Base-by-base conservation (phyloP, 2,329 filamentous ascomycete genomes). In the Botrytis pseudocinerea region DNA sequence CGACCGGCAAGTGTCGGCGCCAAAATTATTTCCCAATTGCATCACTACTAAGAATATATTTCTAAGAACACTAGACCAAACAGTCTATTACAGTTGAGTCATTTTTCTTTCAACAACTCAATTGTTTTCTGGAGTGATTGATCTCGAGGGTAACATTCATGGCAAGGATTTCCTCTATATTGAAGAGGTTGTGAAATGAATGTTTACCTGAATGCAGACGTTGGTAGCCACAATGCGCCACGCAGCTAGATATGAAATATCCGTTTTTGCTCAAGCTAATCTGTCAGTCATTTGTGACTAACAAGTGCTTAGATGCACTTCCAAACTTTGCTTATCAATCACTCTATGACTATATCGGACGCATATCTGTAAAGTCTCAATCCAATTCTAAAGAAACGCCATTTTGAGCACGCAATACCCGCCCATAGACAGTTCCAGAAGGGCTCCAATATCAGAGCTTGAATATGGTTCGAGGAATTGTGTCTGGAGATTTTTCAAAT, bases 71-170 rank as follows among this genome's bases (percentile, higher is more conserved):
- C 7, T 16, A 28, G 10, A 5, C 28, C 1, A 28, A 16, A 7
- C 1, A 4, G 12, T 3, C 1, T 10, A 20, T 5, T 44, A 8
- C 25, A 40, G 44, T n/a, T 28, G 3, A 38, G 5, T 0, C 7
- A 10, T 9, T 48, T 48, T 10, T 25, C 18, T 28, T 38, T 38
- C 6, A 28, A 28, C 14, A 8, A 14, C 2, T 18, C 20, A 22
- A 25, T 38, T 38, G 32, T 2, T 38, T 32, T 32, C 20, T 25
- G 1, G 10, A 5, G 7, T 0, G 22, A 48, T 32, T 22, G 10
- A 25, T 48, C 4, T 48, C 2, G 4, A 12, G 28, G 1, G 38
- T 10, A n/a, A 1, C 25, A 25, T 20, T 18, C 12, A 54, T 18
- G 3, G 4, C 25, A 54, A 54, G 16, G 25, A 4, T n/a, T 54